Base-by-base conservation (phyloP, 805 yeast species). In the Sugiyamaella boreocaroliniensis region DNA sequence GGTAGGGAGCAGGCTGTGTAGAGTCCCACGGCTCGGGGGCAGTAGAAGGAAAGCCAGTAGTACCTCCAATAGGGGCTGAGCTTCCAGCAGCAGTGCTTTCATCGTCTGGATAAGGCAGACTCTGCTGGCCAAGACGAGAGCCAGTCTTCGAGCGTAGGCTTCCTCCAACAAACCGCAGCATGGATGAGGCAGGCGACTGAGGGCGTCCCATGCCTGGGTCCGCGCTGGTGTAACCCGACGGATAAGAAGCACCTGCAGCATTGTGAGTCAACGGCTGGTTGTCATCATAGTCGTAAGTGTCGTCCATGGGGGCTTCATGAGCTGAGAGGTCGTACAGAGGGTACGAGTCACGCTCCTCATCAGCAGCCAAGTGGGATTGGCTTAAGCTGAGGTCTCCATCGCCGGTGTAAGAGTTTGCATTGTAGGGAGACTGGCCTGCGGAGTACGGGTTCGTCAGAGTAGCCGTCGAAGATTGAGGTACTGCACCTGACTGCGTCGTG, bases 31-130 rank as follows among this genome's bases (percentile, higher is more conserved):
- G 43, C n/a, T 42, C 45, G 12, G 29, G 34, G 3, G 45, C 43
- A 15, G 37, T 20, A 16, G 45, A 14, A 6, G 62, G 61, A 51
- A 61, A 56, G 15, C 63, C 64, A 19, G 58, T 61, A 29, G 48
- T 57, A 26, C 64, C 64, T 10, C 61, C 64, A 51, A 61, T 61
- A 1, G 61, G 61, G 40, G 58, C 64, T 6, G 59, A 58, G 12
- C 18, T 29, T 18, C 50, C 19, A 18, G 47, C 18, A 41, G 52
- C 51, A 10, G 29, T 44, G 41, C 47, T 55, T 16, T 47, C 50
- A 22, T 50, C 58, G 15, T 55, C 58, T 4, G 63, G 63, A 37
- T 60, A 60, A 5, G 63, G 63, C 41, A 55, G 45, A 7, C 40
- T 14, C 16, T 16, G n/a, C 29, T 19, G 26, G 20, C 46, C 46